Percentiles rank a stretch among this genome's conserved stretches.
Conservation (phyloP, 495 filamentous ascomycete genomes). For the Aspergillus conjunctus region DNA sequence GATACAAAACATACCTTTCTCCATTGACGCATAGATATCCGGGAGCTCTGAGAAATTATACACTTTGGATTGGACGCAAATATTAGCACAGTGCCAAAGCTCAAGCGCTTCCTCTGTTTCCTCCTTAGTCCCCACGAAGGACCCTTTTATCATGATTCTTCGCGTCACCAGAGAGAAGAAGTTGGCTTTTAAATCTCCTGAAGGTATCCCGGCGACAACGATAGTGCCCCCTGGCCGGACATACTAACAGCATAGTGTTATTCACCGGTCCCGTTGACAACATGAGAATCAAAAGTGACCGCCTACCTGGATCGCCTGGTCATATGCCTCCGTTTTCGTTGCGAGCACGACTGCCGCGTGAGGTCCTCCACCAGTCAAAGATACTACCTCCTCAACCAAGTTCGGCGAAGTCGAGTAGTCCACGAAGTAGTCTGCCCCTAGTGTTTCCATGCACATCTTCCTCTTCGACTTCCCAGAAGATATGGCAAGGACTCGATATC, state of each 20-base stretch:
- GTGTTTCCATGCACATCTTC: constrained; percentile 65
- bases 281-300: not conserved
- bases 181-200: constrained; percentile 67
- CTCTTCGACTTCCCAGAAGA: constrained; percentile 79
- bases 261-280: too few species aligned
- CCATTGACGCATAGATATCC: constrained; percentile 1
- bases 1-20: not conserved
- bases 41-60: not conserved
- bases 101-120: constrained; percentile 74
- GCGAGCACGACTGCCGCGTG: constrained; percentile 78
- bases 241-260: constrained; percentile 48
- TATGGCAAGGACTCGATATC: constrained; percentile 70
- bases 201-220: constrained; percentile 74
- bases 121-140: constrained; percentile 76
- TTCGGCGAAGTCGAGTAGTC: constrained; percentile 35
- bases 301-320: constrained; percentile 62
- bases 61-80: not conserved
- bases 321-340: constrained; percentile 76
- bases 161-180: constrained; percentile 75
- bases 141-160: constrained; percentile 81
- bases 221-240: constrained; percentile 71
- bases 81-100: constrained; percentile 61
- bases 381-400: constrained; percentile 70
- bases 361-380: constrained; percentile 67
- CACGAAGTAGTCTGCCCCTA: constrained; percentile 29